Evolutionary conservation across 208 protist species (phyloP).

Genomic region (Wallacemonas sp.): DNA sequence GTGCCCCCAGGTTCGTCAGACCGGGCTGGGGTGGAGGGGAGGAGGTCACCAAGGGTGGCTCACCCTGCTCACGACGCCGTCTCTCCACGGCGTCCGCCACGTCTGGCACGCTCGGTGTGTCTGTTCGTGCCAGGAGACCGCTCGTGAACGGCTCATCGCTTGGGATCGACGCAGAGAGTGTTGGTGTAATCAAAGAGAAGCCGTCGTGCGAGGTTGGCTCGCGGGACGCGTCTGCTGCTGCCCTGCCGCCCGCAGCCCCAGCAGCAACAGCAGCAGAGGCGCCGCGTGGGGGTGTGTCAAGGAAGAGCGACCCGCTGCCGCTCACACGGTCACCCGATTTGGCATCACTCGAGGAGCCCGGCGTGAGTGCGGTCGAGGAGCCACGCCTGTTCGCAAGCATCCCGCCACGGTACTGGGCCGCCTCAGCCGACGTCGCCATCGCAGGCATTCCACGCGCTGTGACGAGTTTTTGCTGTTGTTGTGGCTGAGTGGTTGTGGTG

Average conservation of each 20-base stretch:
- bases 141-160: neutral
- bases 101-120: too few relatives aligned
- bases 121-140: too few relatives aligned
- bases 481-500: too few relatives aligned
- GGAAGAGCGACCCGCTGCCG: conserved; percentile 6
- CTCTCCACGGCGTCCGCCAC: too few relatives aligned
- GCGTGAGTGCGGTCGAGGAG: neutral
- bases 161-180: neutral
- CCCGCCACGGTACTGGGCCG: too few relatives aligned
- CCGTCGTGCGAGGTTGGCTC: neutral
- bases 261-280: neutral
- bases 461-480: too few relatives aligned
- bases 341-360: neutral
- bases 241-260: neutral
- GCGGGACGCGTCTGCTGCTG: neutral
- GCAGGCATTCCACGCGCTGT: too few relatives aligned
- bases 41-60: neutral
- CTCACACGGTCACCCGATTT: conserved; percentile 1
- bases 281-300: conserved; percentile 3
- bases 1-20: neutral
- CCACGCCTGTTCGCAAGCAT: too few relatives aligned
- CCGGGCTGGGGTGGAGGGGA: neutral
- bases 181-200: neutral
- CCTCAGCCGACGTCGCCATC: too few relatives aligned
- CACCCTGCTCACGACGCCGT: too few relatives aligned